Evolutionary conservation across 176 grass and related monocot genomes (phyloP).

Genomic region (Zoysia japonica): DNA sequence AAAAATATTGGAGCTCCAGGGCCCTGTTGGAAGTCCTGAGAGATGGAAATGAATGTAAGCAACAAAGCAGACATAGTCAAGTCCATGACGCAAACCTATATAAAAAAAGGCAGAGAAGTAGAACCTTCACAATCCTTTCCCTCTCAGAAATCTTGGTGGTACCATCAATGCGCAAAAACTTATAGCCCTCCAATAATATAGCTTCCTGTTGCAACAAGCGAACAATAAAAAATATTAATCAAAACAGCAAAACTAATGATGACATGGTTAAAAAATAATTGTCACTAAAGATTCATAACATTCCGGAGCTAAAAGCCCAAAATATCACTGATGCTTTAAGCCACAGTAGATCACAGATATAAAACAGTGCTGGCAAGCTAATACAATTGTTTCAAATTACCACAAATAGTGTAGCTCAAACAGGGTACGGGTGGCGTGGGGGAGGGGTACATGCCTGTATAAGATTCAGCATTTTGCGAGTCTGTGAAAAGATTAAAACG

Average conservation of each 20-base stretch:
- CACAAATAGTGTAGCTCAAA: neutral
- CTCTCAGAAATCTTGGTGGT: conserved; percentile 71
- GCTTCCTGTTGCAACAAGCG: conserved; percentile 61
- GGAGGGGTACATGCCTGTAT: conserved; percentile 54
- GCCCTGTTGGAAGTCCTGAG: conserved; percentile 91
- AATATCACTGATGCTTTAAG: neutral
- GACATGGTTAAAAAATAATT: conserved; percentile 8
- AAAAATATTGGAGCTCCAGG: conserved; percentile 82
- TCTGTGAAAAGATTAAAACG: conserved; percentile 84
- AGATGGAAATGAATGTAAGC: conserved; percentile 27
- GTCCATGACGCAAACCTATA: conserved; percentile 31
- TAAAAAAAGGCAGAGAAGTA: conserved; percentile 9
- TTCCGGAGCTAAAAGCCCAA: neutral
- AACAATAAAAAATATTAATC: conserved; percentile 13
- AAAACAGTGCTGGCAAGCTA: conserved; percentile 26
- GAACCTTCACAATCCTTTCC: conserved; percentile 84
- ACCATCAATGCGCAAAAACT: conserved; percentile 89
- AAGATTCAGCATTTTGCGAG: conserved; percentile 85
- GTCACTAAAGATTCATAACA: neutral
- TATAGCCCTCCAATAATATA: conserved; percentile 68
- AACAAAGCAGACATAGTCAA: conserved; percentile 28
- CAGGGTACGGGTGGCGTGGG: no score
- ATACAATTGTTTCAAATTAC: conserved; percentile 1
- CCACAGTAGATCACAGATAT: conserved; percentile 10
- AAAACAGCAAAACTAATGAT: neutral